Base-by-base conservation (phyloP, 2,329 filamentous ascomycete genomes). In the Colletotrichum somersetense region DNA sequence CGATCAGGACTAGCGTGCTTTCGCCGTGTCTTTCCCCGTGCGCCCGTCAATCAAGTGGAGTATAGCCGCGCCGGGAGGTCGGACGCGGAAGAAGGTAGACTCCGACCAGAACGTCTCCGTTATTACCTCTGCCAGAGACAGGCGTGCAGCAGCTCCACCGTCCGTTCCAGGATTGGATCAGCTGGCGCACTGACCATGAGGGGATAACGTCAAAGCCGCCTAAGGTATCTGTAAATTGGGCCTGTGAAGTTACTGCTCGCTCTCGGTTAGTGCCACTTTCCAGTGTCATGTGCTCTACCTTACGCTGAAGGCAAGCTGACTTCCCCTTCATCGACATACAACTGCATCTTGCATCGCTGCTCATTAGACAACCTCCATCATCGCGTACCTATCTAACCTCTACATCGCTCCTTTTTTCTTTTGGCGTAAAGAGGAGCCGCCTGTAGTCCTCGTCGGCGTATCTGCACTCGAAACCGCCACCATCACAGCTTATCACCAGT, bases 1-100 rank as follows among this genome's bases (percentile, higher is more conserved):
- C 53, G 62, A 73, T 66, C 50, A 66, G 71, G 67, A 71, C 53
- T 73, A 73, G 71, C 71, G 71, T 55, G 66, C 62, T 70, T 70
- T 61, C 33, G 18, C 53, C 70, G 66, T 72, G 70, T 70, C 70
- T 70, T 65, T 67, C 38, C 50, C 57, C 56, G 35, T 57, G 48
- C n/a, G 38, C 50, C 46, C 61, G 50, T 38, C 35, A 63, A 30
- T 38, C 35, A 33, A 42, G 23, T 57, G 52, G 57, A 35, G 58
- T 67, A 33, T 38, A 44, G 26, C 42, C 44, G 46, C 12, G 10
- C 35, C 30, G 44, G 30, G n/a, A 35, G 12, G 6, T 62, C 58
- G 66, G 58, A 23, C 14, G 7, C 35, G 69, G 59, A 61, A 65
- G 33, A 72, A 65, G 12, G 20, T 14, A 53, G 14, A 1, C 44